A percentile compares a stretch with the other conserved stretches of the same genome.
Evolutionary conservation across 331 rosid species (phyloP).

Genomic region (Quercus lobata): DNA sequence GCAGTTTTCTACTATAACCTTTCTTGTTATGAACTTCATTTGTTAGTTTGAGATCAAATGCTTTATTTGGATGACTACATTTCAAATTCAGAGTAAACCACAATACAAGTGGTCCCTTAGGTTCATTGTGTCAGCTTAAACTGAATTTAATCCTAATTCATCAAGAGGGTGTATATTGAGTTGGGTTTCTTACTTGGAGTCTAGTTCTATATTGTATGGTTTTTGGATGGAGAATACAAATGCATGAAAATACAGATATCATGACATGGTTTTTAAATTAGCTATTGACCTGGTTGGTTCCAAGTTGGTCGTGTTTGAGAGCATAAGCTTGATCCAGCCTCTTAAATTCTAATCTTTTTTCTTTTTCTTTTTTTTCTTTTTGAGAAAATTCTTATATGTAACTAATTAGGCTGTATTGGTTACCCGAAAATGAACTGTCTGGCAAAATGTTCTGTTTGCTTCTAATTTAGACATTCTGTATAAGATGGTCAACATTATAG

Average conservation of each 20-base stretch:
- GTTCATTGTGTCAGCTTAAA: neutral
- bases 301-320: neutral
- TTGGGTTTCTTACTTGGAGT: neutral
- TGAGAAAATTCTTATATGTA: neutral
- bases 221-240: neutral
- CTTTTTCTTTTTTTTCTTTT: too few relatives aligned
- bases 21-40: neutral
- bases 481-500: neutral
- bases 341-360: neutral
- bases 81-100: neutral
- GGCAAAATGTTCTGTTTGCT: neutral
- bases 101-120: neutral
- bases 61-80: neutral
- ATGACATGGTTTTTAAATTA: neutral
- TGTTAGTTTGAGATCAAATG: neutral
- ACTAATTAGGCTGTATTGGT: neutral
- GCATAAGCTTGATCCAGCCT: neutral
- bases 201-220: neutral
- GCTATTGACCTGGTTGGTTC: neutral
- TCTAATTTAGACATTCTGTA: neutral
- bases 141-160: neutral
- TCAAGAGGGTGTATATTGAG: neutral
- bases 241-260: neutral
- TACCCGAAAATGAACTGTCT: neutral
- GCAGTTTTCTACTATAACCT: neutral